Conservation (phyloP, 306 rosid genomes). For the Lupinus albus region DNA sequence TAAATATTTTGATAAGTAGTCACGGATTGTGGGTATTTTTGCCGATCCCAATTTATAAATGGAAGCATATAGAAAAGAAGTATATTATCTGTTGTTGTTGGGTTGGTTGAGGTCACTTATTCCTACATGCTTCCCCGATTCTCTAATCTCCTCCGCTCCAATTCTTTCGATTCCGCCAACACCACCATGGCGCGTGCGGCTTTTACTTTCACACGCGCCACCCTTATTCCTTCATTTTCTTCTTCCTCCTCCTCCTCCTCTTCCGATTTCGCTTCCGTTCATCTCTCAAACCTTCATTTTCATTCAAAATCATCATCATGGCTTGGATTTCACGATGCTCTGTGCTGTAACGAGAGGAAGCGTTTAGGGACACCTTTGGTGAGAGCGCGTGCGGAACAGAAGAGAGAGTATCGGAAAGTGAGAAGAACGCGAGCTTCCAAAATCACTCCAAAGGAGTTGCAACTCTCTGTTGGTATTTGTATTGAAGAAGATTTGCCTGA, state of each 20-base stretch:
- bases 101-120: too few relatives aligned
- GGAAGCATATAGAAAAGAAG: too few relatives aligned
- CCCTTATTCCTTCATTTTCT: too few relatives aligned
- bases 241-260: too few relatives aligned
- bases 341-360: slow-evolving; percentile 31
- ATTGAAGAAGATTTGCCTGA: slow-evolving; percentile 79
- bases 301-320: slow-evolving; percentile 42
- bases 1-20: too few relatives aligned
- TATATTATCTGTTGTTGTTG: too few relatives aligned
- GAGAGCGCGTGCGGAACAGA: slow-evolving; percentile 39
- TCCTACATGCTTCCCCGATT: slow-evolving; percentile 52
- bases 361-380: slow-evolving; percentile 34
- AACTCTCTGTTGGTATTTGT: slow-evolving; percentile 68
- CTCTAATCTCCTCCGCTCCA: slow-evolving; percentile 46
- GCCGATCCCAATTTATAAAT: too few relatives aligned
- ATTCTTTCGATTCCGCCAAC: slow-evolving; percentile 36
- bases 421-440: slow-evolving; percentile 51
- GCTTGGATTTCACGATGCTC: slow-evolving; percentile 45
- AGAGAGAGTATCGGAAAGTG: slow-evolving; percentile 66
- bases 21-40: too few relatives aligned
- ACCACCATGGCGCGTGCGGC: slow-evolving; percentile 64
- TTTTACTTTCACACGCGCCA: slow-evolving; percentile 39
- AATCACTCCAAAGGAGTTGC: slow-evolving; percentile 60
- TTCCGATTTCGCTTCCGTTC: not conserved
- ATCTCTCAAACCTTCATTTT: slow-evolving; percentile 13